These are phyloP conservation scores for Globisporangium nunn DNA, from an alignment of 352 stramenopile species.

Conservation along the genomic window DNA sequence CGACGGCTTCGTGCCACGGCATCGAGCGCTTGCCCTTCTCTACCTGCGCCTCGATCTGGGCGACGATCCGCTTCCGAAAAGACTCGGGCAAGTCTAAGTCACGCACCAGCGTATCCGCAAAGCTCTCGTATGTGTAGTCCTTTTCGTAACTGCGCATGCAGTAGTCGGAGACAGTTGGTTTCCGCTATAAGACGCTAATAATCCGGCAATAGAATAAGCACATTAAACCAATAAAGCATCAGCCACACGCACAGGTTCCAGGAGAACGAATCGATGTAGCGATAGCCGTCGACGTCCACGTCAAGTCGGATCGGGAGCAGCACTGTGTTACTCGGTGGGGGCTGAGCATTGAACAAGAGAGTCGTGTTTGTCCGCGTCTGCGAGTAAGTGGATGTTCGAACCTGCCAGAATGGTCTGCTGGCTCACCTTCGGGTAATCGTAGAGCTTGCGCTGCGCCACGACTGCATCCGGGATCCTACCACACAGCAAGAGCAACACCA, in stretches of 20 bases:
- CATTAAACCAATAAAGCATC: neutral
- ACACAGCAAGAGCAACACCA: neutral
- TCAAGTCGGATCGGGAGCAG: slow-evolving; percentile 71
- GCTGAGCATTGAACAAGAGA: neutral
- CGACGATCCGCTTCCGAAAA: slow-evolving; percentile 61
- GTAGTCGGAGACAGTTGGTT: neutral
- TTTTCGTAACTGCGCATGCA: slow-evolving; percentile 39
- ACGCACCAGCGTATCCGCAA: slow-evolving; percentile 55
- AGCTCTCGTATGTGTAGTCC: slow-evolving; percentile 72
- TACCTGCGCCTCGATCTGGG: slow-evolving; percentile 60
- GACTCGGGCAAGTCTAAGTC: slow-evolving; percentile 69
- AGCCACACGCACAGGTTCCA: slow-evolving; percentile 56
- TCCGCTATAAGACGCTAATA: neutral
- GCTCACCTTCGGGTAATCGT: slow-evolving; percentile 68
- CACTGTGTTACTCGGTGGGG: slow-evolving; percentile 31
- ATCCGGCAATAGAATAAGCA: too few species aligned
- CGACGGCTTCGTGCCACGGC: slow-evolving; percentile 47
- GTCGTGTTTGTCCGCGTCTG: neutral
- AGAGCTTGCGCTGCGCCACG: slow-evolving; percentile 46
- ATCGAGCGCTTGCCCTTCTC: slow-evolving; percentile 49
- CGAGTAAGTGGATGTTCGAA: neutral
- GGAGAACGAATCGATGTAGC: slow-evolving; percentile 78
- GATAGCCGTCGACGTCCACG: slow-evolving; percentile 70
- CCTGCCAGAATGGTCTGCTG: neutral
- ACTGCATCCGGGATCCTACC: slow-evolving; percentile 18